A percentile compares a stretch with the other conserved stretches of the same genome.
These are phyloP conservation scores for Takashimella koratensis DNA, from an alignment of 1,284 basidiomycete species.

Conservation along the genomic window DNA sequence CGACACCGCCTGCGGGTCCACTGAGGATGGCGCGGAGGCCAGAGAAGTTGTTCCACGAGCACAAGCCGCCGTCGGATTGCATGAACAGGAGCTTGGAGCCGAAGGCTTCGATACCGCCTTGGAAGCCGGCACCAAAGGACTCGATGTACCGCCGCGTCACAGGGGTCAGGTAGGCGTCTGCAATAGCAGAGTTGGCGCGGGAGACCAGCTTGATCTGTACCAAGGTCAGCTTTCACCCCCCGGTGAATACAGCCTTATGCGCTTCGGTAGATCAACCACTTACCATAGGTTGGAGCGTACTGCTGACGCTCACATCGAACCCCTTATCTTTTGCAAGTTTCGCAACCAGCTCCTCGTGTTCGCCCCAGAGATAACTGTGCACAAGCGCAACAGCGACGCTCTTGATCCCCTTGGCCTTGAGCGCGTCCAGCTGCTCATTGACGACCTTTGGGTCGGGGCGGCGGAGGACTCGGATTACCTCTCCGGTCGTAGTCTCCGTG, in stretches of 20 bases:
- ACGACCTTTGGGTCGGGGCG: constrained; percentile 49
- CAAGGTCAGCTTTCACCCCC: no score
- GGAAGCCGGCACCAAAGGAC: constrained; percentile 49
- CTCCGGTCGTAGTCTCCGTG: constrained; percentile 55
- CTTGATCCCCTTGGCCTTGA: constrained; percentile 32
- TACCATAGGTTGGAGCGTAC: constrained; percentile 40
- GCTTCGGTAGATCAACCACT: constrained; percentile 3
- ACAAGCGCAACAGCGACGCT: constrained; percentile 34
- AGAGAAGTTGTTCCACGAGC: constrained; percentile 32
- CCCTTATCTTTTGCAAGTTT: constrained; percentile 33
- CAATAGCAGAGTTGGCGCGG: constrained; percentile 52
- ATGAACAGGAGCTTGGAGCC: constrained; percentile 49
- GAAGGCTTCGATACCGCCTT: constrained; percentile 40
- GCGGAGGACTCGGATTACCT: constrained; percentile 80
- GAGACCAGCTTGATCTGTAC: constrained; percentile 50
- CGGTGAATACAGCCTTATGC: no score
- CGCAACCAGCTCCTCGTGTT: constrained; percentile 36
- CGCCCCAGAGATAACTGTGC: constrained; percentile 35
- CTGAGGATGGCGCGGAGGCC: constrained; percentile 38
- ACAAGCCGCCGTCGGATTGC: constrained; percentile 51
- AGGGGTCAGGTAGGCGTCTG: constrained; percentile 55
- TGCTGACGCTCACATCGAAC: constrained; percentile 36
- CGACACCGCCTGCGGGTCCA: constrained; percentile 55
- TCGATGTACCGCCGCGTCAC: constrained; percentile 50
- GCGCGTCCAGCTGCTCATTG: constrained; percentile 23